Evolutionary conservation across 2,329 filamentous ascomycete genomes (phyloP), one percentile per base, ranked within the genome.

Genomic region (Ceratocystis diversiconidia): DNA sequence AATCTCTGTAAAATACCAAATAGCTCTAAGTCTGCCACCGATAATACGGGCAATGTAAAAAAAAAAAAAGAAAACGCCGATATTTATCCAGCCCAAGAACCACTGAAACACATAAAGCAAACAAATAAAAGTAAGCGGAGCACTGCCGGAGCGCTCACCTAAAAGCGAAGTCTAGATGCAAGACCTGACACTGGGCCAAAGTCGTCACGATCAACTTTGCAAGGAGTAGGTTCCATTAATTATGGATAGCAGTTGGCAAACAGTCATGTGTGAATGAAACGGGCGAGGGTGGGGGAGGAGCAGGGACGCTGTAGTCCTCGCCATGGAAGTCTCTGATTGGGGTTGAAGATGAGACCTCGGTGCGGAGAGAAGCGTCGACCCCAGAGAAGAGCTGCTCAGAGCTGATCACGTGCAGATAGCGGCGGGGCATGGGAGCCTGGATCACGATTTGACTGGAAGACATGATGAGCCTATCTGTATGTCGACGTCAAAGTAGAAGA

Each of bases 271-370:
- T 73, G 71, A 85, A 85, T 74, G 81, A 82, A 71, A 86, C 81
- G 6, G 84, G 84, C 70, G 81, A 85, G 12, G 84, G 83, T 22
- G 84, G 84, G 12, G 84, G 84, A 50, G 84, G 82, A 15, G 84
- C 83, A n/a, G 84, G 84, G 22, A 85, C 83, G 41, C 79, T 78
- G 75, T 85, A 86, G 73, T 86, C 83, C 67, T 81, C 76, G 70
- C 84, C 80, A 69, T 77, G 77, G 70, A 83, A 82, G 69, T 76
- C 75, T 69, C 78, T 80, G 68, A 78, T 75, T 43, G 30, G 41
- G 75, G 57, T 43, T 25, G 78, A 77, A 67, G 75, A 72, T 19
- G 77, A 74, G n/a, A 75, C 73, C 64, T 75, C 72, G 70, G 72
- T 73, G 69, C 75, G 71, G 57, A 84, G 75, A 48, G 79, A 80